Conservation (phyloP, 306 rosid genomes). For the Vicia faba region DNA sequence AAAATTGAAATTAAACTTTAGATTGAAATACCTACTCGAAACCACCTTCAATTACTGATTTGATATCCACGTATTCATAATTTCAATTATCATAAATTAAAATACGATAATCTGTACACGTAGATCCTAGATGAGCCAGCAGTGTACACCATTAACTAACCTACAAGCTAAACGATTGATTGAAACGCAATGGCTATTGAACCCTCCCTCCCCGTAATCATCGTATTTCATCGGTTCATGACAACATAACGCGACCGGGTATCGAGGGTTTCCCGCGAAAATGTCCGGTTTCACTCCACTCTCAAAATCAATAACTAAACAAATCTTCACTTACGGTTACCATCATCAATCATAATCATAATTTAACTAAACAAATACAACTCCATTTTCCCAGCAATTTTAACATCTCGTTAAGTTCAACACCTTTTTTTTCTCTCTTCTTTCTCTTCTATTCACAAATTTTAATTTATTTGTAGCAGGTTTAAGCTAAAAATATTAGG, state of each 20-base stretch:
- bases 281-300: conserved; percentile 38
- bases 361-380: neutral
- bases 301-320: neutral
- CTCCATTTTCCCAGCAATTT: conserved; percentile 42
- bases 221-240: conserved; percentile 23
- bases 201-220: conserved; percentile 54
- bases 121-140: no score
- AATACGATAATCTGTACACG: no score
- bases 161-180: no score
- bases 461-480: conserved; percentile 55
- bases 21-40: no score
- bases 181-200: conserved; percentile 8
- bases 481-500: conserved; percentile 20
- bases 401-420: conserved; percentile 24
- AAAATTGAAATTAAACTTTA: no score
- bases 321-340: neutral
- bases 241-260: conserved; percentile 35
- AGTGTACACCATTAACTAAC: no score
- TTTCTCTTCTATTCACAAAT: conserved; percentile 20
- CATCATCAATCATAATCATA: neutral
- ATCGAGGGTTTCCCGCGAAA: conserved; percentile 65
- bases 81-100: no score
- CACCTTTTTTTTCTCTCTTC: neutral
- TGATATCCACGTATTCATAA: no score
- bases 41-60: no score